Percentiles rank a stretch among this genome's conserved stretches.
Evolutionary conservation across 306 rosid genomes (phyloP).

Genomic region (Hippophae tibetana): DNA sequence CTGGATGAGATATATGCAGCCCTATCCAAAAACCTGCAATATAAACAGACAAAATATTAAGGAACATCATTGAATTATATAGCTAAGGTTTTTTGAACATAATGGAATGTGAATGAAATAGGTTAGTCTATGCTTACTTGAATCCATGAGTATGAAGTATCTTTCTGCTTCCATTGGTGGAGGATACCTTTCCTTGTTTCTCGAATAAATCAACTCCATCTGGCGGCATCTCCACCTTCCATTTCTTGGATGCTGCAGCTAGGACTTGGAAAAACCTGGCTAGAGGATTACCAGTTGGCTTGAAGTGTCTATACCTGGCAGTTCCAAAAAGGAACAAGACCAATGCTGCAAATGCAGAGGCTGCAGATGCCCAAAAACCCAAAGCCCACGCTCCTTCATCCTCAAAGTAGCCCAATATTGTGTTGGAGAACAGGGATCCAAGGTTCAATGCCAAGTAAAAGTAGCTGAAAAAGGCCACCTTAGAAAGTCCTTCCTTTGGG

Average conservation of each 20-base stretch:
- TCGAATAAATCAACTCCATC: conserved; percentile 44
- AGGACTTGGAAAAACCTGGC: conserved; percentile 80
- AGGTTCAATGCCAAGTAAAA: conserved; percentile 91
- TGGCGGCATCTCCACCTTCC: conserved; percentile 42
- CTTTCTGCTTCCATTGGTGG: conserved; percentile 43
- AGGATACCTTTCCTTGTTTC: conserved; percentile 33
- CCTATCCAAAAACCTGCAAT: conserved; percentile 79
- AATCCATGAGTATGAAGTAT: conserved; percentile 88
- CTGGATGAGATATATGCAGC: conserved; percentile 78
- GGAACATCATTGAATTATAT: conserved; percentile 1
- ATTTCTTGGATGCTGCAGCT: conserved; percentile 65
- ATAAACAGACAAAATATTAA: conserved; percentile 1
- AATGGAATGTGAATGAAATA: not conserved
- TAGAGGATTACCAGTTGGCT: conserved; percentile 85
- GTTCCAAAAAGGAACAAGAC: conserved; percentile 79
- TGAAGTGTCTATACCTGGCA: conserved; percentile 79
- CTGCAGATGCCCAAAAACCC: conserved; percentile 87
- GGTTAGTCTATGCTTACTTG: conserved; percentile 45
- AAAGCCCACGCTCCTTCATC: conserved; percentile 87
- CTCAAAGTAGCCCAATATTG: conserved; percentile 74
- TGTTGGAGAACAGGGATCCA: conserved; percentile 92
- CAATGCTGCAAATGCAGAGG: conserved; percentile 69
- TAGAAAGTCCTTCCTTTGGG: conserved; percentile 52
- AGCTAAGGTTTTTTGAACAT: not conserved
- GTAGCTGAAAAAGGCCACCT: conserved; percentile 95